Base-by-base conservation (phyloP, 495 filamentous ascomycete genomes). In the Rusavskia elegans region DNA sequence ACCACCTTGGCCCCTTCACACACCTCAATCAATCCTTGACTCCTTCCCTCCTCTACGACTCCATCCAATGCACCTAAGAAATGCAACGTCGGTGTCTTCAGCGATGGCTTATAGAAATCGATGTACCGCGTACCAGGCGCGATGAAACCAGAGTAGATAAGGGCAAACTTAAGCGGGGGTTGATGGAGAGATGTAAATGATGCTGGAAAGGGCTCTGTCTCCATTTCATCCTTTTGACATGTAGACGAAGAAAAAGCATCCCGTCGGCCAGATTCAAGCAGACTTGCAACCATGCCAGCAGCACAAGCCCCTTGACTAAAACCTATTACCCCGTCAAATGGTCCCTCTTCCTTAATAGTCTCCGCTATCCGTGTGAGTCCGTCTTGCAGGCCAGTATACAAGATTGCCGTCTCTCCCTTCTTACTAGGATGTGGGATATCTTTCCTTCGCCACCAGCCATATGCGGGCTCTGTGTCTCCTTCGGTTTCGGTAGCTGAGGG, bases 391-490 rank as follows among this genome's bases (percentile, higher is more conserved):
- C 83, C 81, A 8, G 69, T 66, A 64, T 93, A 95, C 7, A 60
- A 57, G 6, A 78, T 74, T 1, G 61, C 66, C 0, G 72, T 72
- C 30, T 46, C 38, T 16, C 20, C 46, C 19, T 51, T 37, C 14
- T 39, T 45, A 16, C 30, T 29, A 14, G 19, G 8, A 29, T 42
- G 40, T 6, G 44, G 44, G 4, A 46, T n/a, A 14, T 76, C 72
- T 55, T 82, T 80, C n/a, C 80, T 76, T 38, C 80, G 73, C 77
- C 80, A 95, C 92, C 90, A 97, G n/a, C 74, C 85, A 72, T 79
- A 94, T 20, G 74, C 70, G 16, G 38, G 50, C 25, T 51, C 57
- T 2, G 14, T 20, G 23, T 71, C 61, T 17, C 73, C 64, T 5
- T 66, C 63, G 29, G 50, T 48, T 25, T 56, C 50, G 38, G 68